These are phyloP conservation scores for Keithomyces neogunnii DNA, from an alignment of 2,329 filamentous ascomycete species.

Conservation along the genomic window DNA sequence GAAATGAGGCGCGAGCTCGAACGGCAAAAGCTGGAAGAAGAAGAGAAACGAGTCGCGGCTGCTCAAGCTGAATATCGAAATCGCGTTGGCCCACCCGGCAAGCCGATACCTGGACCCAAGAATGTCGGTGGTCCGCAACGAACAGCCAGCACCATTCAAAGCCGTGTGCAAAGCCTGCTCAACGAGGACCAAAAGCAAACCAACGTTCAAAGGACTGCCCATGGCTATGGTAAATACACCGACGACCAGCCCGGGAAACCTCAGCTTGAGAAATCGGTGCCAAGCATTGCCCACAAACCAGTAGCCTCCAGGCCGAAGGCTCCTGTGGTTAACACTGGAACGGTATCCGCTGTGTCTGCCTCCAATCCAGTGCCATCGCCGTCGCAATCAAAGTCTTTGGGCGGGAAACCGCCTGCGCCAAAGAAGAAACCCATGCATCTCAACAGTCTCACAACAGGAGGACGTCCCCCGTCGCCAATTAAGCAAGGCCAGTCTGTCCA, in stretches of 20 bases:
- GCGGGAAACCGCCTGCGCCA: slow-evolving; percentile 42
- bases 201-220: slow-evolving; percentile 60
- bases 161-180: slow-evolving; percentile 77
- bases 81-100: slow-evolving; percentile 43
- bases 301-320: not conserved
- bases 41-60: slow-evolving; percentile 82
- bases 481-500: slow-evolving; percentile 25
- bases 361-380: slow-evolving; percentile 16
- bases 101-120: slow-evolving; percentile 38
- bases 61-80: slow-evolving; percentile 83
- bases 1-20: slow-evolving; percentile 89
- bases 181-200: slow-evolving; percentile 62
- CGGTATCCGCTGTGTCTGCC: slow-evolving; percentile 4
- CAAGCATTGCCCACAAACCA: slow-evolving; percentile 44
- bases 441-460: slow-evolving; percentile 43
- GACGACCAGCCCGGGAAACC: slow-evolving; percentile 36
- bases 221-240: slow-evolving; percentile 85
- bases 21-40: slow-evolving; percentile 68
- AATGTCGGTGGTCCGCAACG: slow-evolving; percentile 51
- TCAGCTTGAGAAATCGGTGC: slow-evolving; percentile 29
- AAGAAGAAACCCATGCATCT: slow-evolving; percentile 56
- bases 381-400: slow-evolving; percentile 14
- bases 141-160: slow-evolving; percentile 75
- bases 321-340: not conserved
- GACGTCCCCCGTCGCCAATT: slow-evolving; percentile 33